Base-by-base conservation (phyloP, 202 grass and related monocot species). In the Digitaria exilis region DNA sequence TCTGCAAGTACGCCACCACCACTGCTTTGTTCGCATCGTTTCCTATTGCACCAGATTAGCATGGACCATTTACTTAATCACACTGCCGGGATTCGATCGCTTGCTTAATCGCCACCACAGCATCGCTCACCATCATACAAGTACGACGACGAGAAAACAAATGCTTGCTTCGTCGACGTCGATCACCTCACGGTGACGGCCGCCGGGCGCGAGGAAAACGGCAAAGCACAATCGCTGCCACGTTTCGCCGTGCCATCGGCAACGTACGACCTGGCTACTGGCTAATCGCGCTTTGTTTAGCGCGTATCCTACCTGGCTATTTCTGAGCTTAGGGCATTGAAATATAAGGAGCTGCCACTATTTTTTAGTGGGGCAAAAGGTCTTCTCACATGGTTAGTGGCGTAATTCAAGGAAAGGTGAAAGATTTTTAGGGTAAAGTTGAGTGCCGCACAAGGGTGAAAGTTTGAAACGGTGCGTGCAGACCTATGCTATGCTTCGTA, bases 381-480 rank as follows among this genome's bases (percentile, higher is more conserved):
- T 75, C 84, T 61, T 74, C 43, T 78, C 74, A 83, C 88, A 69
- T 67, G 88, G 84, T 83, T 79, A 78, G 74, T 83, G 84, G 79
- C 79, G 88, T 90, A 86, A 86, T 83, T 90, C 60, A 74, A 55
- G 88, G 88, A 86, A 86, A 79, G 84, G 79, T 60, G 43, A 73
- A 62, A 57, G 32, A 34, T 46, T 77, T 68, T 66, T 42, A 51
- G 58, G 73, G 25, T 82, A 82, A 79, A 79, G 74, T 62, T 45
- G 79, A 74, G 76, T 63, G 28, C 18, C 26, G 61, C 69, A 1
- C 13, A 60, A 69, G 76, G 61, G 24, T 48, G 44, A 75, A 84
- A 65, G 15, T 48, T 65, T 6, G 19, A 51, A 69, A 45, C 30
- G 42, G 37, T 51, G 26, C 49, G 59, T 78, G 78, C 67, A 82